A percentile compares a stretch with the other conserved stretches of the same genome.
Conservation (phyloP, 2,329 filamentous ascomycete species). For the Sporothrix pseudoabietina region DNA sequence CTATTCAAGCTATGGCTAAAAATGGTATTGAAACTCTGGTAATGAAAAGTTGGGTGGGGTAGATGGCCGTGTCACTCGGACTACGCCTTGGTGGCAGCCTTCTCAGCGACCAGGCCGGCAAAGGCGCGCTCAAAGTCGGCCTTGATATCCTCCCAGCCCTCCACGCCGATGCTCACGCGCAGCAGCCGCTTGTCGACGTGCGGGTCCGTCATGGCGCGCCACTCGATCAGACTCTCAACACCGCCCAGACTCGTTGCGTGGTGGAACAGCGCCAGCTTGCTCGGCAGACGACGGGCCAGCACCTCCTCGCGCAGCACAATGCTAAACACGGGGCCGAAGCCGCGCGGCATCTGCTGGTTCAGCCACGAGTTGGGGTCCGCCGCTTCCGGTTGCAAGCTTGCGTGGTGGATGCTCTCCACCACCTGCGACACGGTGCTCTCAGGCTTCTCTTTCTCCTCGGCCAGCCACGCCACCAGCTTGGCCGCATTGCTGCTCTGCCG, state of each 20-base stretch:
- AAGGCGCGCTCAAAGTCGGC: slow-evolving; percentile 72
- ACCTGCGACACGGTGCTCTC: slow-evolving; percentile 52
- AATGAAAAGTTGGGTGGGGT: not conserved
- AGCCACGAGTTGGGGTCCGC: slow-evolving; percentile 69
- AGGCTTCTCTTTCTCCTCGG: slow-evolving; percentile 47
- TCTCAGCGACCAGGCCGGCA: slow-evolving; percentile 50
- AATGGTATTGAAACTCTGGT: not conserved
- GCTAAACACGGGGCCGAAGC: slow-evolving; percentile 86
- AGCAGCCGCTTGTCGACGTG: slow-evolving; percentile 71
- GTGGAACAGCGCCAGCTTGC: slow-evolving; percentile 79
- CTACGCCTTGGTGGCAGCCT: not conserved
- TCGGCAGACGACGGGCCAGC: slow-evolving; percentile 70
- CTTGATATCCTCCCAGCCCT: slow-evolving; percentile 81
- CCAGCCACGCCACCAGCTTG: slow-evolving; percentile 72
- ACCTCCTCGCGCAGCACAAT: slow-evolving; percentile 64
- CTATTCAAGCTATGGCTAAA: not conserved
- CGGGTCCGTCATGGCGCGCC: slow-evolving; percentile 84
- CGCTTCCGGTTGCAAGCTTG: slow-evolving; percentile 71
- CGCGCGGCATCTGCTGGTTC: slow-evolving; percentile 83
- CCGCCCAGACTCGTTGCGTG: slow-evolving; percentile 94
- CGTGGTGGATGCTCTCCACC: slow-evolving; percentile 66
- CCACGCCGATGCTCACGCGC: slow-evolving; percentile 82
- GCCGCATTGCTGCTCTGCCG: slow-evolving; percentile 73
- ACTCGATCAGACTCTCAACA: slow-evolving; percentile 95
- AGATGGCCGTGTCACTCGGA: too few relatives aligned